Conservation (phyloP, 345 rosid species). For the Melaleuca quinquenervia region DNA sequence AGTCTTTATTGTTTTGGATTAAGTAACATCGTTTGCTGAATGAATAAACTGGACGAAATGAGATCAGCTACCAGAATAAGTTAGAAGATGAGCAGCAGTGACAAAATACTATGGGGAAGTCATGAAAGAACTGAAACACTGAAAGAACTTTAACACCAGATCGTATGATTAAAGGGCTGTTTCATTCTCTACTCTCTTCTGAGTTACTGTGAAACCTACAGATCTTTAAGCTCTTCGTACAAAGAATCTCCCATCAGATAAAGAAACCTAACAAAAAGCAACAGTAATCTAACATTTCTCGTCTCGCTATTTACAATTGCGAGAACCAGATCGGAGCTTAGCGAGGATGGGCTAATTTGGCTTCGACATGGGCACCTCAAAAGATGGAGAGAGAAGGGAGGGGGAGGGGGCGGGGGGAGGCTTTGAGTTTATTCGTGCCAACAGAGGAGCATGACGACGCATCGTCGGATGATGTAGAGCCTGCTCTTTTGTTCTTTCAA, state of each 20-base stretch:
- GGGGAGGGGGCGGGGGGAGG: not conserved
- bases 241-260: not conserved
- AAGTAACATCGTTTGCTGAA: not conserved
- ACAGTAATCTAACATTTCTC: not conserved
- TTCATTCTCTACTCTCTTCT: not conserved
- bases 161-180: not conserved
- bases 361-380: not conserved
- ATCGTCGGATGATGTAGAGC: slow-evolving; percentile 64
- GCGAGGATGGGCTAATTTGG: not conserved
- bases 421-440: slow-evolving; percentile 46
- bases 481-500: slow-evolving; percentile 62
- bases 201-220: not conserved
- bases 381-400: not conserved
- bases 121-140: not conserved
- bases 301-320: slow-evolving; percentile 3
- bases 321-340: not conserved
- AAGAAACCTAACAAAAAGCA: not conserved
- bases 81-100: not conserved
- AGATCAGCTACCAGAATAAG: not conserved
- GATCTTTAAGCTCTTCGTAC: not conserved
- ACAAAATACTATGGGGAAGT: not conserved
- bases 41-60: not conserved
- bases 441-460: slow-evolving; percentile 75
- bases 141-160: not conserved
- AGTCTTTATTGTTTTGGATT: not conserved